phyloP scores from a whole-genome alignment of 2,329 filamentous ascomycete species.

The Fusarium haematococcum region DNA sequence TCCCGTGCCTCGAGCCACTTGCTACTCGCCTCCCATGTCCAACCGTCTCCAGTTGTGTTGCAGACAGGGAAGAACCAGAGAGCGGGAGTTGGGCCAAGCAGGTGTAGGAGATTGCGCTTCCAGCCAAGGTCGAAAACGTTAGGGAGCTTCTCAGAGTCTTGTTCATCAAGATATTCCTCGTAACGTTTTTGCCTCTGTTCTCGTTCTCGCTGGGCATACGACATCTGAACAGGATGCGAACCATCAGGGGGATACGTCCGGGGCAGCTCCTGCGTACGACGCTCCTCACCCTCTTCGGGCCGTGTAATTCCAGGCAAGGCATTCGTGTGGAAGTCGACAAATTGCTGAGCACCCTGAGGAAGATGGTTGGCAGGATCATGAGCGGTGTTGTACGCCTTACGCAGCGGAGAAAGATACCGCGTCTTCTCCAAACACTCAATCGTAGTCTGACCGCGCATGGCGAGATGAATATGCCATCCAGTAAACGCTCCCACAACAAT shows the following conservation, averaged over 20 bases:
- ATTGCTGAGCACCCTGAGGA: constrained; percentile 73
- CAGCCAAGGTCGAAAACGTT: constrained; percentile 94
- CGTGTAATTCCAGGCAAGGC: constrained; percentile 82
- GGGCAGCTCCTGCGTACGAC: constrained; percentile 45
- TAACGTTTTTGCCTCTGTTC: constrained; percentile 66
- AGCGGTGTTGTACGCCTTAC: constrained; percentile 74
- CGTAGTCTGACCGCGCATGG: constrained; percentile 84
- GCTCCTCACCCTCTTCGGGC: constrained; percentile 82
- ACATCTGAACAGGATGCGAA: constrained; percentile 57
- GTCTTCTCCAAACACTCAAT: constrained; percentile 98
- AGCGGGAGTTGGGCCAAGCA: constrained; percentile 80
- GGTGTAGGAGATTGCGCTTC: constrained; percentile 80
- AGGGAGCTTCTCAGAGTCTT: constrained; percentile 87
- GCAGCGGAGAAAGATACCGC: constrained; percentile 85
- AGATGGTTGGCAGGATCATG: constrained; percentile 64
- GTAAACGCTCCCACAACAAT: constrained; percentile 92
- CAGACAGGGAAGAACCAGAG: constrained; percentile 85
- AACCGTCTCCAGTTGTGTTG: constrained; percentile 92
- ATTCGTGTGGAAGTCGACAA: constrained; percentile 86
- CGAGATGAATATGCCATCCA: constrained; percentile 88
- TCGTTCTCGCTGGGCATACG: constrained; percentile 68
- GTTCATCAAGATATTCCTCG: constrained; percentile 86
- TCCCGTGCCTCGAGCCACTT: constrained; percentile 82
- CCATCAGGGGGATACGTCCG: constrained; percentile 47
- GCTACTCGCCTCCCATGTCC: constrained; percentile 89